These are phyloP conservation scores for Podospora didyma DNA, from an alignment of 495 filamentous ascomycete species.

Conservation along the genomic window DNA sequence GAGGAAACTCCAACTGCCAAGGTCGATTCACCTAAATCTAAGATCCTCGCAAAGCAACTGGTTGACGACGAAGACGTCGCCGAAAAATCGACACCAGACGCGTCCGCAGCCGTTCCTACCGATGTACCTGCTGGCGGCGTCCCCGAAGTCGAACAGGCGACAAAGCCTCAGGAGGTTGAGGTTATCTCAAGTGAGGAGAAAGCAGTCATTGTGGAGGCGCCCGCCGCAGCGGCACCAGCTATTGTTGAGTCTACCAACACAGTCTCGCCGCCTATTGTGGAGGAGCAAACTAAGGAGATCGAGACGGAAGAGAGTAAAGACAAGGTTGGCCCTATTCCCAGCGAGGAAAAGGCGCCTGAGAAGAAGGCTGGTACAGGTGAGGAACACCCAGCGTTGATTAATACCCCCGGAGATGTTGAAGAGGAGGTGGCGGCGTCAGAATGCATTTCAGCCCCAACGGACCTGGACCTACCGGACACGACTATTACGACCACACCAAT, in stretches of 20 bases:
- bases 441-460: constrained; percentile 22
- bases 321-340: constrained; percentile 31
- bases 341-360: constrained; percentile 28
- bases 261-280: neutral
- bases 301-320: constrained; percentile 34
- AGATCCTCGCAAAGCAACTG: too few relatives aligned
- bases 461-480: neutral
- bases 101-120: neutral
- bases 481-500: neutral
- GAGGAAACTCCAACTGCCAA: too few relatives aligned
- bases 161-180: constrained; percentile 9
- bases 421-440: constrained; percentile 20
- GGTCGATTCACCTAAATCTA: too few relatives aligned
- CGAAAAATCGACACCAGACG: too few relatives aligned
- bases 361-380: constrained; percentile 36
- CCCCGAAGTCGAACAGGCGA: neutral
- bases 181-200: constrained; percentile 8
- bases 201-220: constrained; percentile 12
- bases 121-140: constrained; percentile 7
- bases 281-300: constrained; percentile 14
- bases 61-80: too few relatives aligned
- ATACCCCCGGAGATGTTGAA: constrained; percentile 26
- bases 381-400: constrained; percentile 31
- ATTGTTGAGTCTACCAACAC: neutral
- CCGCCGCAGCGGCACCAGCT: neutral